Evolutionary conservation across 306 rosid genomes (phyloP), one percentile per base, ranked within the genome.

Genomic region (Acmispon strigosus): DNA sequence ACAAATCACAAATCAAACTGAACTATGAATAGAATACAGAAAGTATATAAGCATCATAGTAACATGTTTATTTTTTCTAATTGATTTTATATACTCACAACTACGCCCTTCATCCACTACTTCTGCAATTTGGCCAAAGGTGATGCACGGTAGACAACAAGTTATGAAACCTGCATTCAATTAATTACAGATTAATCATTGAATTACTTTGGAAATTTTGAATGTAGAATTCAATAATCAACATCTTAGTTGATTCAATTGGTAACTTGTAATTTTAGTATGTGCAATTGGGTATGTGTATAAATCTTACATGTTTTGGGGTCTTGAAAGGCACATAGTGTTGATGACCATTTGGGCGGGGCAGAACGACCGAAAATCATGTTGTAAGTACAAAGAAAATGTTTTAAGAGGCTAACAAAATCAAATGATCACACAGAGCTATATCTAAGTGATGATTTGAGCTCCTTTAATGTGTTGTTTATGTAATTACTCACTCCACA

Each of bases 101-200:
- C 73, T 78, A 12, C 57, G 55, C 7, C 76, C 83, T 78, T 82
- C 86, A 19, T 82, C 86, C 36, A 75, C 59, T 36, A 82, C 8
- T 64, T 82, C 83, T 34, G 83, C 86, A 57, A 82, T 70, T 78
- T 78, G 86, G 59, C 81, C 83, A 61, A 82, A 82, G 4, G 86
- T 82, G 57, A 82, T 9, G 64, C 86, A 78, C 0, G 86, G 86
- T 5, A 82, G 73, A 37, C 75, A 70, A 14, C 86, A 82, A 34
- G 86, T 75, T 65, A 78, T 60, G 2, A 71, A 65, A 66, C 83
- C 86, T 82, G 75, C 76, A 19, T 16, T 18, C 44, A 49, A 55
- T 70, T 61, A 44, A 10, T 45, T 7, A 12, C 18, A 16, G 5
- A 39, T 48, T 10, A 43, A n/a, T 43, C 10, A 15, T 22, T 55